Evolutionary conservation across 805 yeast species (phyloP).

Genomic region (Kodamaea laetipori): DNA sequence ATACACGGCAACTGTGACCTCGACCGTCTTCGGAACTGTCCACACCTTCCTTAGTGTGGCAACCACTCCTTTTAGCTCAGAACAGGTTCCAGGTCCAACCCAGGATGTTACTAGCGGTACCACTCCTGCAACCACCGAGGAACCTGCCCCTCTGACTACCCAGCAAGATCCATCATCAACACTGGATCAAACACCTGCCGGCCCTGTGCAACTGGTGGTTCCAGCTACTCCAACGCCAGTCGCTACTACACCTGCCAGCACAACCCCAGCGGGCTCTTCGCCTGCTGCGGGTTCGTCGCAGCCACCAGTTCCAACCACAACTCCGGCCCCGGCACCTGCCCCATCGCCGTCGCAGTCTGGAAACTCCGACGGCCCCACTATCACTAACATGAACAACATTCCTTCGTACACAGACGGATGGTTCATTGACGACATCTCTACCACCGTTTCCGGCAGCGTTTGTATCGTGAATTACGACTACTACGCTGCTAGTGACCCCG

Average conservation of each 20-base stretch:
- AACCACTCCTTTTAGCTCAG: conserved; percentile 27
- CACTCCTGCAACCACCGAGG: conserved; percentile 7
- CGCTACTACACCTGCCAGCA: conserved; percentile 6
- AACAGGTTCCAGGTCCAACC: conserved; percentile 8
- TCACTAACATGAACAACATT: conserved; percentile 26
- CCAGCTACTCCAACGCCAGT: conserved; percentile 5
- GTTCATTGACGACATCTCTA: conserved; percentile 36
- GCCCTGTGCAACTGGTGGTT: not conserved
- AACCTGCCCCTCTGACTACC: not conserved
- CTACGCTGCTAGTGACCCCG: conserved; percentile 24
- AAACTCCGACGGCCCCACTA: conserved; percentile 25
- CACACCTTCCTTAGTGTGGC: conserved; percentile 39
- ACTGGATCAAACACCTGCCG: conserved; percentile 1
- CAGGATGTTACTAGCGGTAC: conserved; percentile 6
- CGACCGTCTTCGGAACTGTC: conserved; percentile 42
- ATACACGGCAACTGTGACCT: conserved; percentile 47
- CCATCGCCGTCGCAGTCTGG: conserved; percentile 7
- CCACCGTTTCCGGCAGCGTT: conserved; percentile 32
- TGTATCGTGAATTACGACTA: conserved; percentile 41
- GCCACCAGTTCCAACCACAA: too few relatives aligned
- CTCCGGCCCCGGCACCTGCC: conserved; percentile 7
- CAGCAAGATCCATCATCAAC: conserved; percentile 5
- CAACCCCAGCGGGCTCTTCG: conserved; percentile 5
- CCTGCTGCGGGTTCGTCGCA: too few relatives aligned
- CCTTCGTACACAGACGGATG: conserved; percentile 31